A percentile compares a stretch with the other conserved stretches of the same genome.
Conservation (phyloP, 371 early-diverging fungal species). For the Mortierella sp. region DNA sequence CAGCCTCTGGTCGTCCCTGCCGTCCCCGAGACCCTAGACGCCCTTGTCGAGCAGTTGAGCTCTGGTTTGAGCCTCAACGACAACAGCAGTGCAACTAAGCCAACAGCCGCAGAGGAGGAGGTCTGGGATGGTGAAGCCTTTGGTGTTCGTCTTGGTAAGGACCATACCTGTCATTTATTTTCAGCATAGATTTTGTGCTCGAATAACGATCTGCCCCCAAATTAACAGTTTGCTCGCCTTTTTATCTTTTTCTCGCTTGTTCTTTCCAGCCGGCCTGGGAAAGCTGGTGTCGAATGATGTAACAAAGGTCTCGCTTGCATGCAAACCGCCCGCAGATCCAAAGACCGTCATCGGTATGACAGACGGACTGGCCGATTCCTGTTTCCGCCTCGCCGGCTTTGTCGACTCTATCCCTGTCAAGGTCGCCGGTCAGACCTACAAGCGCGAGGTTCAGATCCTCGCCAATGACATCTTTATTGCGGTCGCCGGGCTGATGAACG, state of each 20-base stretch:
- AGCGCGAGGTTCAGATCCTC: slow-evolving; percentile 40
- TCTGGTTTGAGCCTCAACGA: slow-evolving; percentile 19
- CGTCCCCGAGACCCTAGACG: slow-evolving; percentile 42
- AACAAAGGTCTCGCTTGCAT: slow-evolving; percentile 46
- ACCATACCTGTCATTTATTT: not conserved
- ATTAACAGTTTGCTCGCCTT: too few species aligned
- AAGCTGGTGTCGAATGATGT: slow-evolving; percentile 46
- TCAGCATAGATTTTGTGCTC: too few species aligned
- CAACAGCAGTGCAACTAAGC: not conserved
- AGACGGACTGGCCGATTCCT: slow-evolving; percentile 45
- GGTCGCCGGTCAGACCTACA: slow-evolving; percentile 50
- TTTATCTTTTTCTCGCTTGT: not conserved
- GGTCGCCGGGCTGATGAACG: slow-evolving; percentile 43
- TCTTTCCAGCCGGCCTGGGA: slow-evolving; percentile 35
- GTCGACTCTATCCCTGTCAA: slow-evolving; percentile 51
- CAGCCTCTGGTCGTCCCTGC: slow-evolving; percentile 44
- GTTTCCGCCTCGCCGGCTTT: slow-evolving; percentile 54
- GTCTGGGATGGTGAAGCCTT: slow-evolving; percentile 53
- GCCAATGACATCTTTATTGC: slow-evolving; percentile 53
- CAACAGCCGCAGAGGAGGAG: slow-evolving; percentile 25
- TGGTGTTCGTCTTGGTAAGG: slow-evolving; percentile 44
- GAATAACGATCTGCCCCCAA: too few species aligned
- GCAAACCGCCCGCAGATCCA: slow-evolving; percentile 55
- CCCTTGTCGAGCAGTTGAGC: slow-evolving; percentile 33
- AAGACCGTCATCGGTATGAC: slow-evolving; percentile 49